Percentiles rank a stretch among this genome's conserved stretches.
Conservation (phyloP, 495 filamentous ascomycete genomes). For the Bombardia bombarda region DNA sequence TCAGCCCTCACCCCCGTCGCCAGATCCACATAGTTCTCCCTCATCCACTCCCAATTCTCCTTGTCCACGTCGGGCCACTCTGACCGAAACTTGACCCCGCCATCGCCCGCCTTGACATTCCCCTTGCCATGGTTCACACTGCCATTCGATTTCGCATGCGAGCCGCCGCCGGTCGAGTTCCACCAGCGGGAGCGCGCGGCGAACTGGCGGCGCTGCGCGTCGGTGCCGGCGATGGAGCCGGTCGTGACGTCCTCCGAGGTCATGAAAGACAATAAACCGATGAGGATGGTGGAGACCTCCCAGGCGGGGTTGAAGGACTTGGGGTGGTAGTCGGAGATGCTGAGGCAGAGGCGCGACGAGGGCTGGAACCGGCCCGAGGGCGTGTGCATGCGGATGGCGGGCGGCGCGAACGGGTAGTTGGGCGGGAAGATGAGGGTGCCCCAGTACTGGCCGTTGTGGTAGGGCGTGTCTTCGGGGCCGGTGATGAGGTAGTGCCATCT, state of each 20-base stretch:
- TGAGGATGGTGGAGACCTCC: constrained; percentile 94
- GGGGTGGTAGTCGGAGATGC: constrained; percentile 94
- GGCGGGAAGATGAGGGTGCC: constrained; percentile 91
- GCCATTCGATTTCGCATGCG: constrained; percentile 38
- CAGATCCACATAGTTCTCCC: constrained; percentile 71
- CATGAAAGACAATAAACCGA: constrained; percentile 94
- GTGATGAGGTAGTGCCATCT: constrained; percentile 99
- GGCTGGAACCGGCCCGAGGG: constrained; percentile 93
- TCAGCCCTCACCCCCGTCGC: constrained; percentile 55
- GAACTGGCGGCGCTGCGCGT: constrained; percentile 68
- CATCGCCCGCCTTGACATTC: constrained; percentile 68
- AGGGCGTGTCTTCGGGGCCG: constrained; percentile 89
- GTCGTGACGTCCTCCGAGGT: constrained; percentile 99
- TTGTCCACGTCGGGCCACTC: constrained; percentile 88
- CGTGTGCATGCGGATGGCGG: constrained; percentile 98
- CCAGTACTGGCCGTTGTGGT: constrained; percentile 96
- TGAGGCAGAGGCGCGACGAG: constrained; percentile 83
- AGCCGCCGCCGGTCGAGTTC: constrained; percentile 95
- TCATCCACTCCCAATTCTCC: constrained; percentile 94
- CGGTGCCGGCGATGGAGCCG: constrained; percentile 72
- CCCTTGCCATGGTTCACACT: constrained; percentile 38
- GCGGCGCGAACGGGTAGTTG: constrained; percentile 94
- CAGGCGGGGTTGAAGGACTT: constrained; percentile 98
- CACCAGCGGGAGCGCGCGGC: constrained; percentile 84
- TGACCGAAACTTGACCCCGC: constrained; percentile 76